Evolutionary conservation across 2,329 filamentous ascomycete genomes (phyloP).

Genomic region (Aspergillus carbonarius): DNA sequence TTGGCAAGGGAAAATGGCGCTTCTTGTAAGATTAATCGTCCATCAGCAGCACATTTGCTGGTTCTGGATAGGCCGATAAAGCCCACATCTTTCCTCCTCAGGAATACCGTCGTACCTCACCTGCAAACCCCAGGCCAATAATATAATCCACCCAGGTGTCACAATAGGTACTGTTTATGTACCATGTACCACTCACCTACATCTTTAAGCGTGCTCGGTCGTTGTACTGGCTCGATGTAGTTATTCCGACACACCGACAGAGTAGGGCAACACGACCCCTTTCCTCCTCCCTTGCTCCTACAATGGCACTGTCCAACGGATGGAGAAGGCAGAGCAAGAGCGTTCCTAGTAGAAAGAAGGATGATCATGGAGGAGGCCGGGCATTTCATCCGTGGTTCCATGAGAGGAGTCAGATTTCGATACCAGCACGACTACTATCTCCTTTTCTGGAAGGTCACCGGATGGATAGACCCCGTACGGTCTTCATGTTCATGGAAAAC

Average conservation of each 20-base stretch:
- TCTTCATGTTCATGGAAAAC: neutral
- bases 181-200: neutral
- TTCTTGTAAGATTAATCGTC: neutral
- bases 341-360: too few relatives aligned
- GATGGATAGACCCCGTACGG: neutral
- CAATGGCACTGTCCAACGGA: neutral
- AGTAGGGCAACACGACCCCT: neutral
- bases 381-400: neutral
- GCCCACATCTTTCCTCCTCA: neutral
- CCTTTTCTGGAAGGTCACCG: slow-evolving; percentile 1
- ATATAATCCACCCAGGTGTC: neutral
- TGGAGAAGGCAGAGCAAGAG: too few relatives aligned
- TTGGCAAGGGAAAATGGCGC: neutral
- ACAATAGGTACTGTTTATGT: neutral
- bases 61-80: neutral
- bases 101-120: neutral
- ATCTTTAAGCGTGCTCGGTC: neutral
- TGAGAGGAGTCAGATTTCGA: slow-evolving; percentile 13
- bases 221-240: neutral
- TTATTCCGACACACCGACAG: slow-evolving; percentile 1
- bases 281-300: neutral
- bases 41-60: neutral
- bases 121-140: neutral
- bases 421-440: neutral
- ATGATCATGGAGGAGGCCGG: too few relatives aligned